phyloP scores from a whole-genome alignment of 139 green algal genomes.

The Chlamydomonas sp. region DNA sequence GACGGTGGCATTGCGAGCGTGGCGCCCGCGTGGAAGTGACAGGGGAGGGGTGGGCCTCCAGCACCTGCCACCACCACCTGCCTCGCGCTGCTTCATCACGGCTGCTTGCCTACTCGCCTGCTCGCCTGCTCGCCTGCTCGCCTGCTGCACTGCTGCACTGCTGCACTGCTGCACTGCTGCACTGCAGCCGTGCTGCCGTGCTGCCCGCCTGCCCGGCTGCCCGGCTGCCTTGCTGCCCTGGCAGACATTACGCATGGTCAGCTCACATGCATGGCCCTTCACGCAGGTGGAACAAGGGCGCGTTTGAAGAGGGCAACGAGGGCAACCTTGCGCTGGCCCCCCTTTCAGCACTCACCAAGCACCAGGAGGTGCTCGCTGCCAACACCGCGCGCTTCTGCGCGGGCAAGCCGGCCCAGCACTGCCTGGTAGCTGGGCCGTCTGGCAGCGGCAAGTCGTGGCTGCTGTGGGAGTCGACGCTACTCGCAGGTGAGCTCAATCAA shows the following conservation, averaged over 20 bases:
- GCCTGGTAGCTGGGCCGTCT: constrained; percentile 29
- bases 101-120: no score
- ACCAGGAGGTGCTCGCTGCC: constrained; percentile 18
- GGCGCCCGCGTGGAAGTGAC: no score
- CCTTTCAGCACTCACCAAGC: constrained; percentile 17
- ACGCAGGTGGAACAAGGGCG: constrained; percentile 46
- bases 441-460: constrained; percentile 48
- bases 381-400: constrained; percentile 40
- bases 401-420: constrained; percentile 34
- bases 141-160: no score
- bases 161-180: no score
- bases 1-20: no score
- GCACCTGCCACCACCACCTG: no score
- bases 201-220: no score
- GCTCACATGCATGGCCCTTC: not conserved
- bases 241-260: not conserved
- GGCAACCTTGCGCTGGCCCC: not conserved
- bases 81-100: no score
- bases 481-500: constrained; percentile 19
- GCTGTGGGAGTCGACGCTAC: constrained; percentile 45
- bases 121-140: no score
- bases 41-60: no score
- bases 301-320: constrained; percentile 40
- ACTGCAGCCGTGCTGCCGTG: no score
- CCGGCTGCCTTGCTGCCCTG: no score